Conservation (phyloP, 768 basidiomycete genomes). For the Phanerochaete carnosa region DNA sequence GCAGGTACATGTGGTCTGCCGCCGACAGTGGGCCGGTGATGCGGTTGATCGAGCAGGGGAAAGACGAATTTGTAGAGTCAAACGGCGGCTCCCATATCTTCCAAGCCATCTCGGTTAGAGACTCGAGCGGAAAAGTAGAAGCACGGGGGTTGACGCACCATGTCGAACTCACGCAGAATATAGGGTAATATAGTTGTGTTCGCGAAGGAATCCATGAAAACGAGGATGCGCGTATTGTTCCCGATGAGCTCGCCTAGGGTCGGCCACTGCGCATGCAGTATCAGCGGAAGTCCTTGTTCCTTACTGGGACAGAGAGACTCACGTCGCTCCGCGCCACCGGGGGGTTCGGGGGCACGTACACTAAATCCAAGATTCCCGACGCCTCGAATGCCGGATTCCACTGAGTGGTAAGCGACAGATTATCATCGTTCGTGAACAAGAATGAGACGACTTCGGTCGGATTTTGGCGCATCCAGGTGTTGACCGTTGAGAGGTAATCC, state of each 20-base stretch:
- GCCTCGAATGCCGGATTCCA: constrained; percentile 54
- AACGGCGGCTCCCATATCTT: constrained; percentile 60
- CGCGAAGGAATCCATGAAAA: constrained; percentile 57
- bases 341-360: constrained; percentile 46
- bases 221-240: constrained; percentile 53
- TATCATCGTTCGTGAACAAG: constrained; percentile 66
- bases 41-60: constrained; percentile 54
- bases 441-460: constrained; percentile 66
- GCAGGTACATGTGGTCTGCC: constrained; percentile 52
- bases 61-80: constrained; percentile 42
- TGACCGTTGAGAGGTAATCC: constrained; percentile 35
- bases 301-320: background rate
- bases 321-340: constrained; percentile 24
- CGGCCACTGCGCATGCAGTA: constrained; percentile 48
- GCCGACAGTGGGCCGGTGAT: constrained; percentile 45
- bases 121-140: background rate
- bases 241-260: constrained; percentile 62
- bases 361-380: constrained; percentile 38
- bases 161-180: constrained; percentile 55
- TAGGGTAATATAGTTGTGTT: constrained; percentile 36
- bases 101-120: background rate
- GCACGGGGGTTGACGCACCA: constrained; percentile 41
- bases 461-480: constrained; percentile 56
- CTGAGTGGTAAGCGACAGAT: constrained; percentile 40
- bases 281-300: background rate